These are phyloP conservation scores for Zygoascus sp. DNA, from an alignment of 1,139 yeast genomes.

Conservation along the genomic window DNA sequence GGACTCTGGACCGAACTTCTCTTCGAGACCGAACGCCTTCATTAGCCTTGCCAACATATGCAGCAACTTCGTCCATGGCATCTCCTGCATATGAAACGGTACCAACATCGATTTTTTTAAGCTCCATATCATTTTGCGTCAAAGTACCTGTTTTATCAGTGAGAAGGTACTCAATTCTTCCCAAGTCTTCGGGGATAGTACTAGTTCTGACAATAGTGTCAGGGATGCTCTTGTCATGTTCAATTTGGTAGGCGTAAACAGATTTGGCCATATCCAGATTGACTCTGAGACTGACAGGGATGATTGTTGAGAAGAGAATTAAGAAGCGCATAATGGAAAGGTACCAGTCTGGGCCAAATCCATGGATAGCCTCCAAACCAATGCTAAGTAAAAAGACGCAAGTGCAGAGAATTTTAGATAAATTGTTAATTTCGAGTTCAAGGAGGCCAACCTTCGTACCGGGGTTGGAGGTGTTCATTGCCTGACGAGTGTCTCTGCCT, in stretches of 20 bases:
- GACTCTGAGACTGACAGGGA: constrained; percentile 92
- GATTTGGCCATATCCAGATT: constrained; percentile 93
- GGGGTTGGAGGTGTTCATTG: constrained; percentile 82
- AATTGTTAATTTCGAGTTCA: constrained; percentile 82
- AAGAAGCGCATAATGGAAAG: constrained; percentile 84
- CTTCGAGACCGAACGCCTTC: constrained; percentile 43
- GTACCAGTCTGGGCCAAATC: constrained; percentile 78
- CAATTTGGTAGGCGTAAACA: constrained; percentile 93
- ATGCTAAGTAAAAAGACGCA: constrained; percentile 79
- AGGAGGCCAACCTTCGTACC: constrained; percentile 89
- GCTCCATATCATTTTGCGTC: constrained; percentile 97
- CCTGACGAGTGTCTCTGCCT: constrained; percentile 89
- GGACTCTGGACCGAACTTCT: constrained; percentile 69
- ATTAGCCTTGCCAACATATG: constrained; percentile 46
- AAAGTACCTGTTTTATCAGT: constrained; percentile 97
- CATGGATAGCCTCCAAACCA: constrained; percentile 72
- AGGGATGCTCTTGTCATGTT: constrained; percentile 74
- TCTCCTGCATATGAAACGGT: constrained; percentile 90
- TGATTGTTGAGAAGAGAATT: constrained; percentile 88
- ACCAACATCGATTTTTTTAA: constrained; percentile 89
- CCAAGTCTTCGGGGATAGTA: constrained; percentile 96
- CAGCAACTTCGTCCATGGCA: constrained; percentile 82
- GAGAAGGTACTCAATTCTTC: constrained; percentile 86
- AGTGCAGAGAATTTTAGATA: constrained; percentile 83
- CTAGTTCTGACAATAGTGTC: constrained; percentile 93